Evolutionary conservation across 208 protist genomes (phyloP).

Genomic region (Leishmania mexicana): DNA sequence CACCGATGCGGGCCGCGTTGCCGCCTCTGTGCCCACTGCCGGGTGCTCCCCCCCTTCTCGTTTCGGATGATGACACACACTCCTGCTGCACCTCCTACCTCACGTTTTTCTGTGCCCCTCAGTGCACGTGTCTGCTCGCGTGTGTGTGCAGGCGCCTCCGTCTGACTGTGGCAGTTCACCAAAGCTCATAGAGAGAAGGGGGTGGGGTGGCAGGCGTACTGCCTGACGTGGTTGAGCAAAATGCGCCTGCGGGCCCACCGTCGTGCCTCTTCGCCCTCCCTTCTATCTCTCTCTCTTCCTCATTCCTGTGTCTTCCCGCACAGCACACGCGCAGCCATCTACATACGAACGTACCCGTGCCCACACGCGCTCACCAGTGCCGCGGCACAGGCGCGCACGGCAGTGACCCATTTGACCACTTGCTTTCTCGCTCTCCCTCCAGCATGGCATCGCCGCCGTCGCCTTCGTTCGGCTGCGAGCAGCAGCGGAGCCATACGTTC

Average conservation of each 20-base stretch:
- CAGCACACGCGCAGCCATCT: background rate
- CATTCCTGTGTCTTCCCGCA: background rate
- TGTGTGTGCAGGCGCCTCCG: background rate
- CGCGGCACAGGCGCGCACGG: background rate
- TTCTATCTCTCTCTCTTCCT: background rate
- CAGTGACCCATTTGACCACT: too few species aligned
- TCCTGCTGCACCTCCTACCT: background rate
- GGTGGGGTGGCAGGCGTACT: background rate
- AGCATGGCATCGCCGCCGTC: background rate
- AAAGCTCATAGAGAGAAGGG: background rate
- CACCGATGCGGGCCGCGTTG: background rate
- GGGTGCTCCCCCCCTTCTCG: background rate
- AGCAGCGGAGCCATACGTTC: slow-evolving; percentile 17
- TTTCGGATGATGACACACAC: background rate
- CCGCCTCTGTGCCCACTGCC: background rate
- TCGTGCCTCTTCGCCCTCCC: background rate
- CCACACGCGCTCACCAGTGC: background rate
- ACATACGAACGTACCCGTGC: background rate
- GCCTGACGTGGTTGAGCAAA: background rate
- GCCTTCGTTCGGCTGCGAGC: slow-evolving; percentile 13
- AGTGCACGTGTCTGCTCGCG: background rate
- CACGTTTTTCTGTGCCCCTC: background rate
- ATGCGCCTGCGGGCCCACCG: background rate
- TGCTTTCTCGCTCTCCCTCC: background rate
- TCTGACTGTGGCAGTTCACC: background rate